phyloP scores from a whole-genome alignment of 2,329 filamentous ascomycete genomes.

The Cordyceps javanica region DNA sequence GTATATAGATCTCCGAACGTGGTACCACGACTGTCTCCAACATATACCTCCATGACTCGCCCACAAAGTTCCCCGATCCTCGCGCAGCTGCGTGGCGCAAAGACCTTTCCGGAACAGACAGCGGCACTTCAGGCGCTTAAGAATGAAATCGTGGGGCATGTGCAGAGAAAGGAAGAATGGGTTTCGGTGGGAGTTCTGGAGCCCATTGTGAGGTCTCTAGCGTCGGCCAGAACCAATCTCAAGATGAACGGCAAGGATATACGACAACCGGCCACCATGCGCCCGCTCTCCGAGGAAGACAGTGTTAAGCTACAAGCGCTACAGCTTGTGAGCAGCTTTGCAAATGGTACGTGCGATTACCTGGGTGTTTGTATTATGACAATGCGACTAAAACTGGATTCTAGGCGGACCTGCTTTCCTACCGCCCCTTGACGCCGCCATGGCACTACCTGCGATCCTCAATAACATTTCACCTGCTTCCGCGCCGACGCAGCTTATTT shows the following conservation, averaged over 20 bases:
- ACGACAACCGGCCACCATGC: constrained; percentile 27
- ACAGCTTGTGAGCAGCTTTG: constrained; percentile 77
- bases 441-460: constrained; percentile 63
- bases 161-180: constrained; percentile 77
- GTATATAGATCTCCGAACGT: not conserved
- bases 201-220: constrained; percentile 45
- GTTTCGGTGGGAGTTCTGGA: constrained; percentile 64
- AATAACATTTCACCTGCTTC: constrained; percentile 60
- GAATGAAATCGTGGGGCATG: constrained; percentile 84
- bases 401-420: constrained; percentile 77
- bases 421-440: constrained; percentile 62
- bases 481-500: constrained; percentile 59
- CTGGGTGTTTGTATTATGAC: not conserved
- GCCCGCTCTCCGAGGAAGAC: constrained; percentile 54
- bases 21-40: not conserved
- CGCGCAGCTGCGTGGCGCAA: constrained; percentile 50
- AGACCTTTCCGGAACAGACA: constrained; percentile 45
- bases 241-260: constrained; percentile 36
- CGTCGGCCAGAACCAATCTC: constrained; percentile 25
- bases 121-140: constrained; percentile 68
- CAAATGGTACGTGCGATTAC: constrained; percentile 56
- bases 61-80: constrained; percentile 47
- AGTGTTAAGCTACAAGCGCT: constrained; percentile 70
- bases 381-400: constrained; percentile 8
- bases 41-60: constrained; percentile 43